These are phyloP conservation scores for Termitomyces sp. DNA, from an alignment of 768 basidiomycete species.

Conservation along the genomic window DNA sequence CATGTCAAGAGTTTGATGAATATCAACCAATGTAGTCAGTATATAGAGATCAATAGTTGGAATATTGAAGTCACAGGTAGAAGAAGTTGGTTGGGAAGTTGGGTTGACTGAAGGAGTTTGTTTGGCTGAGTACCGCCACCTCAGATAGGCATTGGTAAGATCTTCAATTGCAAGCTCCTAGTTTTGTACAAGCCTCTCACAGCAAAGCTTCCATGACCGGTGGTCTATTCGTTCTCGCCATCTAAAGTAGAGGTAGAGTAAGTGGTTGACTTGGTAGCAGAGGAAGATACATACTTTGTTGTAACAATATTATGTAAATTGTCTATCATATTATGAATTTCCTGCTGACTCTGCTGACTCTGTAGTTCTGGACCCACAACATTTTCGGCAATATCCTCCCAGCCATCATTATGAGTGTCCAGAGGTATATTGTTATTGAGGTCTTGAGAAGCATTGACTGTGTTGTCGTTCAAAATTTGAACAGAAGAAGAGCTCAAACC, in stretches of 20 bases:
- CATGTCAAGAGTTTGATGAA: not conserved
- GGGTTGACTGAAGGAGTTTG: not conserved
- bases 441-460: too few species aligned
- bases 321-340: too few species aligned
- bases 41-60: not conserved
- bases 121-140: not conserved
- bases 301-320: too few species aligned
- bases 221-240: not conserved
- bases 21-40: not conserved
- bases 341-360: too few species aligned
- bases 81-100: not conserved
- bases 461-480: too few species aligned
- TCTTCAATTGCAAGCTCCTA: not conserved
- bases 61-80: not conserved
- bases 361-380: too few species aligned
- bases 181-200: not conserved
- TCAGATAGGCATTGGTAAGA: not conserved
- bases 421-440: too few species aligned
- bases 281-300: too few species aligned
- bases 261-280: too few species aligned
- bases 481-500: too few species aligned
- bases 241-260: not conserved
- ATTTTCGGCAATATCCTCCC: too few species aligned
- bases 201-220: not conserved
- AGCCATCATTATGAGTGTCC: too few species aligned